Evolutionary conservation across 306 rosid species (phyloP).

Genomic region (Mucuna pruriens): DNA sequence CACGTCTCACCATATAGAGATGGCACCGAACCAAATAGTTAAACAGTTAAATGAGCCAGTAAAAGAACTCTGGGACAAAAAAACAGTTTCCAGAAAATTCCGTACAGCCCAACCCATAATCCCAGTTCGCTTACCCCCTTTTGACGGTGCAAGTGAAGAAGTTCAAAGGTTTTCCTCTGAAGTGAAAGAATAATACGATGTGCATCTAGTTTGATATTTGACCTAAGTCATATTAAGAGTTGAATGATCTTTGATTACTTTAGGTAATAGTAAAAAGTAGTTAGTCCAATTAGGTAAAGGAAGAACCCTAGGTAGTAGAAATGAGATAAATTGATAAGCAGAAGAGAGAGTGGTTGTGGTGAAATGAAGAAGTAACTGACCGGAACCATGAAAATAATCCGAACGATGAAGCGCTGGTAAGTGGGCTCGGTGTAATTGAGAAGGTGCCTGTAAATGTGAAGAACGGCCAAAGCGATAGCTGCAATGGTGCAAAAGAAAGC

Average conservation of each 20-base stretch:
- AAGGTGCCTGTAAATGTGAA: slow-evolving; percentile 88
- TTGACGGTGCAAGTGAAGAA: not conserved
- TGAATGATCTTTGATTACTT: not conserved
- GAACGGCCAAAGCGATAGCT: slow-evolving; percentile 75
- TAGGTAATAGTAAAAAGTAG: slow-evolving; percentile 9
- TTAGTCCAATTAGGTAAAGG: not conserved
- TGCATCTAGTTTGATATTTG: slow-evolving; percentile 2
- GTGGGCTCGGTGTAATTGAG: slow-evolving; percentile 95
- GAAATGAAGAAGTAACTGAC: slow-evolving; percentile 51
- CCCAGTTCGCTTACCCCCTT: not conserved
- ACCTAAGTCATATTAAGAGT: not conserved
- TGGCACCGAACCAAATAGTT: slow-evolving; percentile 20
- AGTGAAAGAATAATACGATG: not conserved
- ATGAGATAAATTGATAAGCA: not conserved
- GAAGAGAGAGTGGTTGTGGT: not conserved
- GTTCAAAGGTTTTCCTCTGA: slow-evolving; percentile 1
- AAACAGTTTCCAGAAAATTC: not conserved
- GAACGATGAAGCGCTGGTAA: slow-evolving; percentile 91
- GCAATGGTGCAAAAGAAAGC: slow-evolving; percentile 89
- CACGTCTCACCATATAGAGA: not conserved
- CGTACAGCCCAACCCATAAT: not conserved
- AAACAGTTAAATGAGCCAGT: not conserved
- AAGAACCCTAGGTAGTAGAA: not conserved
- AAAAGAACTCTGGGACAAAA: not conserved
- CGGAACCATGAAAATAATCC: slow-evolving; percentile 96